A percentile compares a stretch with the other conserved stretches of the same genome.
These are phyloP conservation scores for Eutypella sp. DNA, from an alignment of 2,329 filamentous ascomycete species.

Conservation along the genomic window DNA sequence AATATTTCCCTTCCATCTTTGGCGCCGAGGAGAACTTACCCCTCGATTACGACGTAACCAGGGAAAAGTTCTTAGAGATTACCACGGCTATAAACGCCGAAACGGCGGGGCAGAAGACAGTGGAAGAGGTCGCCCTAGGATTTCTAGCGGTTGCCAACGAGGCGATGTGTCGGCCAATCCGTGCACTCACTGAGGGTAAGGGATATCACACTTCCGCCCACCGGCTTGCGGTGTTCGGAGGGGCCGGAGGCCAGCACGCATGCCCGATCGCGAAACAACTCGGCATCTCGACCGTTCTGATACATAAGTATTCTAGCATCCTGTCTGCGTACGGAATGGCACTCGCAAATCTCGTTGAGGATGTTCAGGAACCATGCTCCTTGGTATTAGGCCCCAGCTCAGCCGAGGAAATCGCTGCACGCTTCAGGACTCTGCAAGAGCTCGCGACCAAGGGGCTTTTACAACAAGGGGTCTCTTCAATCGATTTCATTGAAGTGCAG, in stretches of 20 bases:
- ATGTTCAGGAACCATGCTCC: constrained; percentile 13
- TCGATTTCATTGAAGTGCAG: constrained; percentile 13
- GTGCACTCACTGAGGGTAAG: constrained; percentile 55
- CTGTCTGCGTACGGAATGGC: constrained; percentile 41
- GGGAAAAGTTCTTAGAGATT: constrained; percentile 36
- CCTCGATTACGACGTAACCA: constrained; percentile 36
- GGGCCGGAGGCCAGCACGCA: constrained; percentile 61
- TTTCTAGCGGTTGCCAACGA: constrained; percentile 74
- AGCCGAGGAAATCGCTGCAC: constrained; percentile 3
- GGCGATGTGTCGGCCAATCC: constrained; percentile 70
- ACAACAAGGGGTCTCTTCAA: constrained; percentile 9
- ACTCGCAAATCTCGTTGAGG: constrained; percentile 19
- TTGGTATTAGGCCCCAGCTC: constrained; percentile 8
- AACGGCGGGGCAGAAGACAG: constrained; percentile 22
- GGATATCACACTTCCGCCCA: constrained; percentile 28
- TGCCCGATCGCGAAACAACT: constrained; percentile 36
- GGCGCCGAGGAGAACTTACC: constrained; percentile 60
- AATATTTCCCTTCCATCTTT: constrained; percentile 70
- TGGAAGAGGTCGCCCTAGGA: constrained; percentile 53
- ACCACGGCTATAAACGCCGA: constrained; percentile 36
- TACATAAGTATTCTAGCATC: constrained; percentile 31
- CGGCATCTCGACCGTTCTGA: constrained; percentile 34
- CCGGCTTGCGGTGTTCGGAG: constrained; percentile 49
- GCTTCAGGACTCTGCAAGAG: constrained; percentile 7
- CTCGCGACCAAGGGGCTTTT: constrained; percentile 10